Evolutionary conservation across 2,329 filamentous ascomycete genomes (phyloP).

Genomic region (Scopulariopsis brevicaulis): DNA sequence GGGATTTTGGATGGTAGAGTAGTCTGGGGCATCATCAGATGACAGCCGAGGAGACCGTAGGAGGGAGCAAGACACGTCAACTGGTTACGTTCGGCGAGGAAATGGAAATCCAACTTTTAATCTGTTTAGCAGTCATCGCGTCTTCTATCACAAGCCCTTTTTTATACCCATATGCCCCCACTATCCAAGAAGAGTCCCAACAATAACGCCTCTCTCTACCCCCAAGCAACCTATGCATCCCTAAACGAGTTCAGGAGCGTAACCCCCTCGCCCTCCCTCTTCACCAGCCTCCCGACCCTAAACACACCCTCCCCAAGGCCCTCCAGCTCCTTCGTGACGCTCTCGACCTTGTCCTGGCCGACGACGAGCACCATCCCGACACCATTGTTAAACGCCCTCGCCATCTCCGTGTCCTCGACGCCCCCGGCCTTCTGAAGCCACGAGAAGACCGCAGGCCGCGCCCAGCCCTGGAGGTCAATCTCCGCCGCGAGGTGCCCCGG

Average conservation of each 20-base stretch:
- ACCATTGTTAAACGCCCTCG: constrained; percentile 87
- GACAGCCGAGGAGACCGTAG: no score
- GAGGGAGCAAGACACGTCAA: no score
- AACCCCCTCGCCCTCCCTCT: constrained; percentile 30
- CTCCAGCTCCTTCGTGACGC: constrained; percentile 48
- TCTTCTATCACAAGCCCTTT: no score
- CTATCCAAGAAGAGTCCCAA: neutral
- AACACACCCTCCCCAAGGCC: constrained; percentile 66
- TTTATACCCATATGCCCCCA: no score
- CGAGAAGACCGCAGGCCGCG: constrained; percentile 65
- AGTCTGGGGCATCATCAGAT: no score
- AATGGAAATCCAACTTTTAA: no score
- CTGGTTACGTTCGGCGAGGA: no score
- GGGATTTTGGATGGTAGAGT: no score
- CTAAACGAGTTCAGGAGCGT: constrained; percentile 29
- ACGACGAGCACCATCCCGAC: constrained; percentile 91
- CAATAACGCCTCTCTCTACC: neutral
- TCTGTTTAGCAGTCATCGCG: no score
- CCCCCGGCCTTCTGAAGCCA: constrained; percentile 74
- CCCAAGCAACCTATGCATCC: neutral
- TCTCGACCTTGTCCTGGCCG: constrained; percentile 47
- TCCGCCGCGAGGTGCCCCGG: constrained; percentile 67
- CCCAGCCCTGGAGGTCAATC: constrained; percentile 68
- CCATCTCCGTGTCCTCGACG: constrained; percentile 70
- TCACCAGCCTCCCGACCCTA: constrained; percentile 60